Conservation (phyloP, 257 asterid species). For the Cinchona pubescens region DNA sequence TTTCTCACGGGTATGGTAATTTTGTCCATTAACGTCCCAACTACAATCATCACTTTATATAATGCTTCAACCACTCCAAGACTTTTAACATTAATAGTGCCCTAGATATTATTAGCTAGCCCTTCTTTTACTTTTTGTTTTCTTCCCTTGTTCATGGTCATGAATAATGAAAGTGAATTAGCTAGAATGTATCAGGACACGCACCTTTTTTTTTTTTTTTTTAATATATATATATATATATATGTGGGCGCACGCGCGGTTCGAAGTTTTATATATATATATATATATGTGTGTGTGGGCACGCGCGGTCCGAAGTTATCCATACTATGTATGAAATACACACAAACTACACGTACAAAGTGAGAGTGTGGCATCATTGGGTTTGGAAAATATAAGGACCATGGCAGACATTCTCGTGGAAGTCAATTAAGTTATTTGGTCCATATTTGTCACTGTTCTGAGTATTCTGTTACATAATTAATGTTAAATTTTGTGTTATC, state of each 20-base stretch:
- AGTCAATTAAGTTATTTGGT: not conserved
- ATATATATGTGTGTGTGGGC: too few relatives aligned
- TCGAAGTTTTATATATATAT: too few relatives aligned
- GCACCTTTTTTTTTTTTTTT: not conserved
- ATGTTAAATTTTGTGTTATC: too few relatives aligned
- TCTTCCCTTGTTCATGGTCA: not conserved
- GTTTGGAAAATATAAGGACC: too few relatives aligned
- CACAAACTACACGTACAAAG: too few relatives aligned
- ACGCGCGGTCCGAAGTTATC: too few relatives aligned
- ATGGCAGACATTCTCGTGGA: constrained; percentile 14
- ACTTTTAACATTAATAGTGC: constrained; percentile 16
- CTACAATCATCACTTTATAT: constrained; percentile 40
- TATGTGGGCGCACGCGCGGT: too few relatives aligned
- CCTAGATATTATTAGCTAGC: not conserved
- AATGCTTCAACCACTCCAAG: constrained; percentile 42
- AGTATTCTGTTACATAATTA: too few relatives aligned
- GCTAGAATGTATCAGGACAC: not conserved
- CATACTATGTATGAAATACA: too few relatives aligned
- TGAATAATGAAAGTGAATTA: constrained; percentile 27
- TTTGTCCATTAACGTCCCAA: constrained; percentile 32
- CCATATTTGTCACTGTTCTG: not conserved
- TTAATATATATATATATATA: too few relatives aligned
- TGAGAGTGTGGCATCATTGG: too few relatives aligned
- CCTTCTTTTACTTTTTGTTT: not conserved
- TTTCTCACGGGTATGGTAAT: constrained; percentile 42